Evolutionary conservation across 179 eudicot genomes (phyloP).

Genomic region (Beta lomatogona): DNA sequence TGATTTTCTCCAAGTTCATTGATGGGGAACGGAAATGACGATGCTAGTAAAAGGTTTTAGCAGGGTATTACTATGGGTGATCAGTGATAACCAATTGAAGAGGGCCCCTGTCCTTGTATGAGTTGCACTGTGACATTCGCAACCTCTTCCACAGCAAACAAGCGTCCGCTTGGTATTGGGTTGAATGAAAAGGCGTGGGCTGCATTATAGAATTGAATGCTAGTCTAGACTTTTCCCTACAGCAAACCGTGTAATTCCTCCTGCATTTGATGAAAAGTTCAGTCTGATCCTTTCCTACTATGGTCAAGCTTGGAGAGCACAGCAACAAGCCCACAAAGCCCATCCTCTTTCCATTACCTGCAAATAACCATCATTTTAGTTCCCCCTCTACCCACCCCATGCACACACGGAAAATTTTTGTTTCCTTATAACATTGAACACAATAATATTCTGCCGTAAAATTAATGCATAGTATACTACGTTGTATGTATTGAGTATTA

Average conservation of each 20-base stretch:
- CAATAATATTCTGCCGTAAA: no score
- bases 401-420: neutral
- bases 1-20: neutral
- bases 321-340: neutral
- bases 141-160: constrained; percentile 60
- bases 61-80: constrained; percentile 42
- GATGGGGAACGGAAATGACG: constrained; percentile 51
- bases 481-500: no score
- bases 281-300: constrained; percentile 51
- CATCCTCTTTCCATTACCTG: neutral
- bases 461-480: no score
- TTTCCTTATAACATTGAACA: no score
- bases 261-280: constrained; percentile 54
- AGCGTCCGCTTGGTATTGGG: constrained; percentile 47
- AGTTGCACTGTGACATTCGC: no score
- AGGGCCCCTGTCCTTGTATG: constrained; percentile 73
- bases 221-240: constrained; percentile 66
- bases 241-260: constrained; percentile 26
- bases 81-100: constrained; percentile 37
- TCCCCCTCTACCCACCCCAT: neutral
- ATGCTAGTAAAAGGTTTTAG: constrained; percentile 71
- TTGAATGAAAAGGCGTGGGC: constrained; percentile 65
- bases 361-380: neutral
- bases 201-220: constrained; percentile 71
- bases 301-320: neutral